Evolutionary conservation across 257 asterid genomes (phyloP), one percentile per base, ranked within the genome.

Genomic region (Cordia subcordata): DNA sequence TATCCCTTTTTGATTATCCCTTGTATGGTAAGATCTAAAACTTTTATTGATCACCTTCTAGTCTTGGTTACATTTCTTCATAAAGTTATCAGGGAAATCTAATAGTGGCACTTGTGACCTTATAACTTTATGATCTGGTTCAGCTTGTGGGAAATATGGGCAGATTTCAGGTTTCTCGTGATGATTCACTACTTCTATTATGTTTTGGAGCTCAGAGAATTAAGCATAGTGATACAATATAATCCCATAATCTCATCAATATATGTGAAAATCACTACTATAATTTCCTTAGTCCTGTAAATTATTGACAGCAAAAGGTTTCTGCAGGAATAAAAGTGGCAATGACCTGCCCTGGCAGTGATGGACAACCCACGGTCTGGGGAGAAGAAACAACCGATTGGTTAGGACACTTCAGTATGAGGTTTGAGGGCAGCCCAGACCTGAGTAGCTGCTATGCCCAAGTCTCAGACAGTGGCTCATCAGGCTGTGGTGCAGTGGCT

Each of bases 1-100:
- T 92, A 0, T 84, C 99, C 27, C 70, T 86, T 52, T 92, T 75
- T 61, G 99, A 92, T 68, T 92, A 77, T 58, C 96, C 99, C 27
- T 71, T 84, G 21, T 32, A 61, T 14, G 99, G 99, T 88, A 70
- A 68, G 6, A 23, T 47, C 35, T 60, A 18, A 0, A 57, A 5
- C 19, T 62, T 10, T n/a, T n/a, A n/a, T n/a, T 10, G 14, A 12
- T n/a, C 27, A 59, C 35, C 16, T 6, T 16, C 17, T 38, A 32
- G 6, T 49, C 27, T 18, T 18, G 38, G 60, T 46, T 15, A 13
- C 9, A 14, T 19, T 47, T 61, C 13, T 8, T 27, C 16, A 22
- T 22, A 18, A 42, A 22, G 23, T 15, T 0, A 5, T 4, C 44
- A 39, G 12, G 12, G 12, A 39, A 39, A 39, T 39, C 44, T 39